Evolutionary conservation across 2,329 filamentous ascomycete species (phyloP).

Genomic region (Aspergillus piperis): DNA sequence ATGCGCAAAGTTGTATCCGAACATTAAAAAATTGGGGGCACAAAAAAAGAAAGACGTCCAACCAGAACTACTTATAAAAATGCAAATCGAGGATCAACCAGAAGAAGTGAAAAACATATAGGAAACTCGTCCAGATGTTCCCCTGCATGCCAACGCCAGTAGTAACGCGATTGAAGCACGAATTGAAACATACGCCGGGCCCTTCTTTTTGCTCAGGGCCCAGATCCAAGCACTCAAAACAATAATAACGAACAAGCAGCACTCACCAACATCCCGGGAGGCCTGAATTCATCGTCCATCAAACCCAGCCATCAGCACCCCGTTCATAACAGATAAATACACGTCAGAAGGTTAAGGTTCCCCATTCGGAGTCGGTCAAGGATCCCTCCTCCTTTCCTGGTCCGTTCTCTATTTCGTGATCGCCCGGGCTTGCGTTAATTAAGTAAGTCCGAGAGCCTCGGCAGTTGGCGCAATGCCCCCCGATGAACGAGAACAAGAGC

Average conservation of each 20-base stretch:
- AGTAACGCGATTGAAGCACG: constrained; percentile 3
- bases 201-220: background rate
- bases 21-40: background rate
- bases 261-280: background rate
- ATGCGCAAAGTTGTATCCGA: constrained; percentile 9
- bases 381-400: background rate
- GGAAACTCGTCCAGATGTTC: constrained; percentile 8
- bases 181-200: constrained; percentile 10
- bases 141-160: constrained; percentile 8
- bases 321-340: constrained; percentile 3
- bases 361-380: background rate
- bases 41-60: background rate
- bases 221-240: background rate
- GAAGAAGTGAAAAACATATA: constrained; percentile 6
- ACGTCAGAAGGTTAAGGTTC: background rate
- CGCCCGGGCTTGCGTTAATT: background rate
- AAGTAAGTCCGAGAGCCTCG: background rate
- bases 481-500: background rate
- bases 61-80: background rate
- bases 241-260: background rate
- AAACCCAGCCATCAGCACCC: background rate
- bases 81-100: background rate
- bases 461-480: background rate
- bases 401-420: background rate
- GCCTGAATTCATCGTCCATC: constrained; percentile 5